Percentiles rank a stretch among this genome's conserved stretches.
These are phyloP conservation scores for Colletotrichum lupini DNA, from an alignment of 2,329 filamentous ascomycete genomes.

Conservation along the genomic window DNA sequence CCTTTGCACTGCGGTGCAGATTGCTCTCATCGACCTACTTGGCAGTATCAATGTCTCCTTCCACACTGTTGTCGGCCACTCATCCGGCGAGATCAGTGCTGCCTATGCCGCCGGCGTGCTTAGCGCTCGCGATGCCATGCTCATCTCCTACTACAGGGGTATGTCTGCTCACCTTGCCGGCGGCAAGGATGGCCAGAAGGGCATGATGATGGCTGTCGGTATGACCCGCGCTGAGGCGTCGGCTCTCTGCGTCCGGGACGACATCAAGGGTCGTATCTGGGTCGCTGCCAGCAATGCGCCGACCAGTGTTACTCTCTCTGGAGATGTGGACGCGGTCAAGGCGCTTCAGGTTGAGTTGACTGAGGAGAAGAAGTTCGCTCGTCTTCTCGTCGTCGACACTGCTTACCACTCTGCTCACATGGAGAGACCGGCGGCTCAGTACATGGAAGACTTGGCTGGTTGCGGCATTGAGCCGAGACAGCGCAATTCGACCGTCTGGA, in stretches of 20 bases:
- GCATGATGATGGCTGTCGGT: slow-evolving; percentile 40
- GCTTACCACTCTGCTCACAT: slow-evolving; percentile 64
- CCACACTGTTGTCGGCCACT: slow-evolving; percentile 39
- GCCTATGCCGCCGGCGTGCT: slow-evolving; percentile 47
- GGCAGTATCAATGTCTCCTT: slow-evolving; percentile 32
- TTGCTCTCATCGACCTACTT: slow-evolving; percentile 39
- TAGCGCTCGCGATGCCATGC: slow-evolving; percentile 35
- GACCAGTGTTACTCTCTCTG: slow-evolving; percentile 47
- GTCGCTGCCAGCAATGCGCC: slow-evolving; percentile 44
- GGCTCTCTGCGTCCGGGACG: slow-evolving; percentile 33
- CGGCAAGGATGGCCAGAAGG: slow-evolving; percentile 31
- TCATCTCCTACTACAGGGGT: slow-evolving; percentile 40
- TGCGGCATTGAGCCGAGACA: slow-evolving; percentile 42
- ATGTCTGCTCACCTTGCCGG: slow-evolving; percentile 30
- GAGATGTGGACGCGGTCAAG: slow-evolving; percentile 41
- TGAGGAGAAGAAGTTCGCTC: slow-evolving; percentile 45
- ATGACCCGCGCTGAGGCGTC: slow-evolving; percentile 35
- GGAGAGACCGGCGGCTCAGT: slow-evolving; percentile 46
- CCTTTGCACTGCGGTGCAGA: slow-evolving; percentile 38
- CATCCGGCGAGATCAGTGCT: slow-evolving; percentile 46
- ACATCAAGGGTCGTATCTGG: slow-evolving; percentile 36
- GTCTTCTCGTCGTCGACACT: slow-evolving; percentile 53
- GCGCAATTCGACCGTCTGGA: slow-evolving; percentile 46
- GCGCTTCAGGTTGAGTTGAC: slow-evolving; percentile 38
- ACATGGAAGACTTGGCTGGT: slow-evolving; percentile 44